These are phyloP conservation scores for Puccinellia tenuiflora DNA, from an alignment of 176 grass and related monocot genomes.

Conservation along the genomic window DNA sequence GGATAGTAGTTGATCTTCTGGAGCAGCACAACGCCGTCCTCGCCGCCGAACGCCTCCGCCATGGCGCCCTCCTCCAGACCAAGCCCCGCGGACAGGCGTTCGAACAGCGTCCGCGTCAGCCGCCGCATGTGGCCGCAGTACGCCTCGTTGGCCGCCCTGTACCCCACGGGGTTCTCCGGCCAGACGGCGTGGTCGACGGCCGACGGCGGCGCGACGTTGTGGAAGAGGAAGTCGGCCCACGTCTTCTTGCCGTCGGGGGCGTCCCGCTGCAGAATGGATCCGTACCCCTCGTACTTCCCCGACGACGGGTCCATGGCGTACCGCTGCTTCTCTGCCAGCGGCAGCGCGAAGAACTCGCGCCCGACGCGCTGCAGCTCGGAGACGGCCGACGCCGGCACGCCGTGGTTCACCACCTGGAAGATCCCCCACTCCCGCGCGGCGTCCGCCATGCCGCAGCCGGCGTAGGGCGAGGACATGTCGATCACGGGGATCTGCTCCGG, in stretches of 20 bases:
- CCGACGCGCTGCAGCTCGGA: conserved; percentile 71
- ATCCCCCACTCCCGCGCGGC: conserved; percentile 61
- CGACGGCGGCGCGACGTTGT: conserved; percentile 46
- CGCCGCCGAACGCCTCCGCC: conserved; percentile 42
- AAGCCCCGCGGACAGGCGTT: conserved; percentile 46
- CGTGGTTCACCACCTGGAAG: conserved; percentile 76
- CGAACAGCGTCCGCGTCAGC: conserved; percentile 39
- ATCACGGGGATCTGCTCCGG: conserved; percentile 54
- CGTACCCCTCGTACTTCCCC: conserved; percentile 54
- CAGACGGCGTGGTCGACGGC: conserved; percentile 43
- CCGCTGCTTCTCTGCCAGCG: conserved; percentile 56
- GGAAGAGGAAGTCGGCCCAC: conserved; percentile 85
- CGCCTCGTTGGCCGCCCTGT: conserved; percentile 52
- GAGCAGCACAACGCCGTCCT: conserved; percentile 33
- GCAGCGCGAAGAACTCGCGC: conserved; percentile 63
- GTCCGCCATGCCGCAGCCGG: not conserved
- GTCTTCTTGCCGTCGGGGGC: conserved; percentile 60
- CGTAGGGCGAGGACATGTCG: conserved; percentile 34
- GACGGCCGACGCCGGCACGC: conserved; percentile 38
- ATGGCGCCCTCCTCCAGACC: conserved; percentile 29
- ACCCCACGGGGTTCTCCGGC: conserved; percentile 35
- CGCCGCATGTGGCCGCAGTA: conserved; percentile 41
- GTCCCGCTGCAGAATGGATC: conserved; percentile 35
- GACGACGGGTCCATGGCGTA: conserved; percentile 37
- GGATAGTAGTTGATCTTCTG: conserved; percentile 90